These are phyloP conservation scores for Orbilia oligospora DNA, from an alignment of 2,329 filamentous ascomycete genomes.

Conservation along the genomic window DNA sequence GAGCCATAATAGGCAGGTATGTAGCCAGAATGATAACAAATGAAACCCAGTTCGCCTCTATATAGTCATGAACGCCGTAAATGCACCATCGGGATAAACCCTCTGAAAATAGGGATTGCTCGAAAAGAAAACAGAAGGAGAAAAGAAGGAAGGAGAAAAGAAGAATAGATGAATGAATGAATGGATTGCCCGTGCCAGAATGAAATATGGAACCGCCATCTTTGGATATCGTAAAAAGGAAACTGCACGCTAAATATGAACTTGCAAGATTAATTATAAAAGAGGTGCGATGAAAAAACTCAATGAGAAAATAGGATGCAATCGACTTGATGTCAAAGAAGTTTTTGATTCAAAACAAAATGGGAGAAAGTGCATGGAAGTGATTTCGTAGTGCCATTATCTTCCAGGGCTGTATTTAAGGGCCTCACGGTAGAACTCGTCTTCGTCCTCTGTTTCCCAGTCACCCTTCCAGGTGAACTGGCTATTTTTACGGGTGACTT, in stretches of 20 bases:
- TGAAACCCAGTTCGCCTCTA: slow-evolving; percentile 32
- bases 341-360: neutral
- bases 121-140: neutral
- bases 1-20: slow-evolving; percentile 29
- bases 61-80: slow-evolving; percentile 34
- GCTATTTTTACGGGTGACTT: slow-evolving; percentile 57
- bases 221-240: slow-evolving; percentile 49
- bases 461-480: slow-evolving; percentile 57
- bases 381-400: slow-evolving; percentile 1
- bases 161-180: slow-evolving; percentile 11
- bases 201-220: slow-evolving; percentile 31
- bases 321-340: neutral
- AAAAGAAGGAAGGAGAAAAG: slow-evolving; percentile 1
- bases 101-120: slow-evolving; percentile 6
- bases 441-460: slow-evolving; percentile 58
- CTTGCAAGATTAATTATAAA: slow-evolving; percentile 7
- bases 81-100: slow-evolving; percentile 25
- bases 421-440: slow-evolving; percentile 56
- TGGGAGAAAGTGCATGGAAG: neutral
- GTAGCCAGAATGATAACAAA: slow-evolving; percentile 45
- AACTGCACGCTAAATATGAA: slow-evolving; percentile 19
- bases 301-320: neutral
- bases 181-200: slow-evolving; percentile 27
- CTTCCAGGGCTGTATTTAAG: slow-evolving; percentile 50
- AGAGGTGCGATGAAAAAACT: neutral